Evolutionary conservation across 345 rosid genomes (phyloP), one percentile per base, ranked within the genome.

Genomic region (Turnera subulata): DNA sequence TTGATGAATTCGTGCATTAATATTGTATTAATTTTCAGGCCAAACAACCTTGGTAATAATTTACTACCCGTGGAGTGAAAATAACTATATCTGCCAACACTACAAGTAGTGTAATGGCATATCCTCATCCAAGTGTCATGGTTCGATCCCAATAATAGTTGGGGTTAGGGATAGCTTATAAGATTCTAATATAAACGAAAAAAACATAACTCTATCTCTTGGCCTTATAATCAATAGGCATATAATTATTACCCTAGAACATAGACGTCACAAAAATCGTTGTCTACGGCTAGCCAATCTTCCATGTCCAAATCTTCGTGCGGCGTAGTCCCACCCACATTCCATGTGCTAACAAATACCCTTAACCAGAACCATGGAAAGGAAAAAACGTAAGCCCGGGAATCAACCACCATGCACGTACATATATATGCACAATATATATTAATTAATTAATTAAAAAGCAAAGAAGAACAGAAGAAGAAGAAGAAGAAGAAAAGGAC

Each of bases 161-260:
- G n/a, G n/a, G n/a, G n/a, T n/a, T n/a, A n/a, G n/a, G n/a, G n/a
- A n/a, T n/a, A n/a, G n/a, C n/a, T n/a, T n/a, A n/a, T n/a, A n/a
- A n/a, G n/a, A n/a, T n/a, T n/a, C n/a, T 48, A 48, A 22, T 1
- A 1, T 12, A 13, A 22, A 22, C 20, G 5, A 47, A 21, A 1
- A 7, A 21, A 5, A 11, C 25, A 11, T 4, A 48, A 23, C 10
- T 51, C 37, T 10, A 23, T 6, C 54, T 19, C 11, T 54, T 53
- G 17, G 12, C 7, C 14, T 39, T 21, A 21, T 10, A 32, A 25
- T 12, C 15, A 24, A 15, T 11, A 39, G 44, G 55, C n/a, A n/a
- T n/a, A n/a, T n/a, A n/a, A n/a, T n/a, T n/a, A 26, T 35, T 76
- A 90, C 97, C 97, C 97, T 17, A 88, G 61, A 61, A 88, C 96